Evolutionary conservation across 2,329 filamentous ascomycete genomes (phyloP).

Genomic region (Monilinia fructicola): DNA sequence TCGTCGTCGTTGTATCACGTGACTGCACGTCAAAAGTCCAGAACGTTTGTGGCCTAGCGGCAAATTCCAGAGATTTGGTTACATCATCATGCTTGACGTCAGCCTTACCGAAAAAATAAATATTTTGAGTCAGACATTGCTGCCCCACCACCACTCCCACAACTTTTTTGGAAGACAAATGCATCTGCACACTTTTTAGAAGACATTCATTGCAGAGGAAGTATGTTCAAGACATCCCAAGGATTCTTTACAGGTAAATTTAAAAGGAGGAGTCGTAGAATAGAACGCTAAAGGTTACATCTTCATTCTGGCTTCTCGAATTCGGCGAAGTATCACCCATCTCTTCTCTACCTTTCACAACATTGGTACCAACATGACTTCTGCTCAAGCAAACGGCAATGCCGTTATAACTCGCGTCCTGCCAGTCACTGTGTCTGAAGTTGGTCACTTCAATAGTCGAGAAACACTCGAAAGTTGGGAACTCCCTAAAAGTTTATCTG

Average conservation of each 20-base stretch:
- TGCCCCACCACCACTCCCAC: constrained; percentile 8
- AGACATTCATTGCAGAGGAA: constrained; percentile 23
- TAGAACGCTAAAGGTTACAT: constrained; percentile 31
- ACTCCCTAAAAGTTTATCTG: constrained; percentile 27
- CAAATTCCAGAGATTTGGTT: too few relatives aligned
- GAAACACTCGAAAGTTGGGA: constrained; percentile 37
- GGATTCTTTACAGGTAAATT: constrained; percentile 29
- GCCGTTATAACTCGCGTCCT: constrained; percentile 34
- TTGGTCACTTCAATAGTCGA: constrained; percentile 35
- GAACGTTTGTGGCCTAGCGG: neutral
- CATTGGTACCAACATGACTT: constrained; percentile 31
- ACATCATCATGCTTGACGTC: neutral
- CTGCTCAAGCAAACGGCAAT: constrained; percentile 25
- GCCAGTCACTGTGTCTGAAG: constrained; percentile 27
- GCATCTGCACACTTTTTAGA: constrained; percentile 10
- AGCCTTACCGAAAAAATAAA: constrained; percentile 5
- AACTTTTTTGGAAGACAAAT: constrained; percentile 15
- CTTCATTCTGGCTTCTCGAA: constrained; percentile 31
- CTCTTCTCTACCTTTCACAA: constrained; percentile 23
- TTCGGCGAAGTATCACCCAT: constrained; percentile 23
- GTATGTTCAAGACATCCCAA: constrained; percentile 32
- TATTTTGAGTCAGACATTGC: constrained; percentile 17
- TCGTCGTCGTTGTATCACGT: neutral
- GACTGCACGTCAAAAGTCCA: neutral
- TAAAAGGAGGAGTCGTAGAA: constrained; percentile 38